Evolutionary conservation across 23 red algal genomes (phyloP).

Genomic region (Cyanidioschyzon merolae): DNA sequence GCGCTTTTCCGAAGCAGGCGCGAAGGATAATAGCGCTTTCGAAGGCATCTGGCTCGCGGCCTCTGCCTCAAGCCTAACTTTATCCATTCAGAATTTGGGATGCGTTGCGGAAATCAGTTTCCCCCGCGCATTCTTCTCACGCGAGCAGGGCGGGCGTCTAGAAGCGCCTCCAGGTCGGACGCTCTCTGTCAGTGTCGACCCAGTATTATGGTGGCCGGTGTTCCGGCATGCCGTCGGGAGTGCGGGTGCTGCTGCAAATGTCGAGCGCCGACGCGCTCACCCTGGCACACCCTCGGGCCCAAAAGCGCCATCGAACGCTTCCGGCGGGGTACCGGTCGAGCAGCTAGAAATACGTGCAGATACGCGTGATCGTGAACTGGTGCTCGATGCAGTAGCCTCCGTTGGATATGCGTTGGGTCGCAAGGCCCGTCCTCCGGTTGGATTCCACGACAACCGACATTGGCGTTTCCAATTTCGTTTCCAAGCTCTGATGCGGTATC

Average conservation of each 20-base stretch:
- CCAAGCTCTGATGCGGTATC: not conserved
- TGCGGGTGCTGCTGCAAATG: not conserved
- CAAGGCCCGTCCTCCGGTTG: not conserved
- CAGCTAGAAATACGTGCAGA: not conserved
- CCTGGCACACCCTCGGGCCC: not conserved
- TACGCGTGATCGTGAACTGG: not conserved
- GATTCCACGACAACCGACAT: not conserved
- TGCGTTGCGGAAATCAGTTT: not conserved
- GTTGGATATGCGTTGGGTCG: not conserved
- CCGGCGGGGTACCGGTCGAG: not conserved
- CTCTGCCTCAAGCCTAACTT: not conserved
- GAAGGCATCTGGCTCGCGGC: not conserved
- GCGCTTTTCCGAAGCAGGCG: not conserved
- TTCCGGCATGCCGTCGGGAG: not conserved
- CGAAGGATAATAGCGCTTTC: not conserved
- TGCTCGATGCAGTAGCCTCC: not conserved
- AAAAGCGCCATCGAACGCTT: not conserved
- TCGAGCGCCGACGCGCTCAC: not conserved
- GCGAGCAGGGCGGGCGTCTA: not conserved
- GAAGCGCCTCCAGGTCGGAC: not conserved
- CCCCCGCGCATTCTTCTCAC: not conserved
- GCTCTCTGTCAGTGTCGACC: not conserved
- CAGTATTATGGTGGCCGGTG: not conserved
- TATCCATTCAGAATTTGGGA: not conserved
- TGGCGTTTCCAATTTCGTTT: not conserved